These are phyloP conservation scores for Cephaloascus fragrans DNA, from an alignment of 805 yeast species.

Conservation along the genomic window DNA sequence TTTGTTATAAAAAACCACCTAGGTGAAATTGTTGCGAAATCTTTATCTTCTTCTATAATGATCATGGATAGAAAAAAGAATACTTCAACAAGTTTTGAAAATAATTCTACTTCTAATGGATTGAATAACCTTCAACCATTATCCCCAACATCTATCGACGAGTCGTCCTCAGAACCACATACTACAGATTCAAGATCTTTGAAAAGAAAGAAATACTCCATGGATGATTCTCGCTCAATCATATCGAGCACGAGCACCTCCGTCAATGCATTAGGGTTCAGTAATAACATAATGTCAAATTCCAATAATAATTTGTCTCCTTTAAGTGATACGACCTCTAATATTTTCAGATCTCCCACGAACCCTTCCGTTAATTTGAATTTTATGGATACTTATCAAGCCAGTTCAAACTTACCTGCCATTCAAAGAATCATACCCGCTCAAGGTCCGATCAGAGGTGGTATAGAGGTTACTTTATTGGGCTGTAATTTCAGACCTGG, in stretches of 20 bases:
- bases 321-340: not conserved
- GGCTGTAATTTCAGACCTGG: slow-evolving; percentile 86
- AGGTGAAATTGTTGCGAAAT: slow-evolving; percentile 62
- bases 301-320: not conserved
- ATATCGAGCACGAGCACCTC: too few species aligned
- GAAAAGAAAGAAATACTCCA: slow-evolving; percentile 32
- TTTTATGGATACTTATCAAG: not conserved
- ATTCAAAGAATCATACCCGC: slow-evolving; percentile 89
- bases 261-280: not conserved
- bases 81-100: slow-evolving; percentile 8
- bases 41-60: slow-evolving; percentile 66
- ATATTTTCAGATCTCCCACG: not conserved
- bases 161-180: slow-evolving; percentile 45
- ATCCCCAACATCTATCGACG: slow-evolving; percentile 58
- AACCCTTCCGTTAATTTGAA: not conserved
- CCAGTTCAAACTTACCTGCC: slow-evolving; percentile 27
- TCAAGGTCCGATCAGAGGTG: slow-evolving; percentile 94
- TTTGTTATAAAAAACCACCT: slow-evolving; percentile 54
- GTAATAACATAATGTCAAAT: too few species aligned
- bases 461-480: slow-evolving; percentile 84
- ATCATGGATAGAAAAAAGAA: slow-evolving; percentile 91
- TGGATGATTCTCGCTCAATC: not conserved
- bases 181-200: slow-evolving; percentile 26
- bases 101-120: not conserved
- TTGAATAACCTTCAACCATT: slow-evolving; percentile 22